Percentiles rank a stretch among this genome's conserved stretches.
phyloP scores from a whole-genome alignment of 1,284 basidiomycete species.

The Pseudozyma tsukubaensis region DNA sequence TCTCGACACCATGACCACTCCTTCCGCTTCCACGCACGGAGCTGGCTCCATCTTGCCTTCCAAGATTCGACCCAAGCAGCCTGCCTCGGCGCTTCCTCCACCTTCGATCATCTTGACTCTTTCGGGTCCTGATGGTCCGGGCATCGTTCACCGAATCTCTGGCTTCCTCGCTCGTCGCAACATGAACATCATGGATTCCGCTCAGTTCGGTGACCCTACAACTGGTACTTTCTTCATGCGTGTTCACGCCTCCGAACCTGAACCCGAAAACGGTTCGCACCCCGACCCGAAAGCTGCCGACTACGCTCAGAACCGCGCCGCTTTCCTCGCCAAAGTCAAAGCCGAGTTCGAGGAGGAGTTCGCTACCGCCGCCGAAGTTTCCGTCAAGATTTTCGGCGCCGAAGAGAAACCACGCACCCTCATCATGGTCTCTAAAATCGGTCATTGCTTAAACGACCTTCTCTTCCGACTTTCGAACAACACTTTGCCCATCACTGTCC shows the following conservation, averaged over 20 bases:
- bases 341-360: constrained; percentile 59
- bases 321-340: constrained; percentile 42
- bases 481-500: constrained; percentile 58
- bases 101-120: constrained; percentile 65
- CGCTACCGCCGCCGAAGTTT: constrained; percentile 44
- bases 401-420: constrained; percentile 61
- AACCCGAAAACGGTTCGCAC: constrained; percentile 33
- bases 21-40: constrained; percentile 21
- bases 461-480: constrained; percentile 61
- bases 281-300: constrained; percentile 32
- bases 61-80: constrained; percentile 42
- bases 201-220: constrained; percentile 63
- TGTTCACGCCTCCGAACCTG: constrained; percentile 58
- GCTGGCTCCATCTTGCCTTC: constrained; percentile 30
- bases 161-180: constrained; percentile 58
- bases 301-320: constrained; percentile 35
- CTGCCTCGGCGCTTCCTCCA: constrained; percentile 70
- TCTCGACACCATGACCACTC: constrained; percentile 48
- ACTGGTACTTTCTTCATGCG: constrained; percentile 68
- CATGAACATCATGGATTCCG: constrained; percentile 67
- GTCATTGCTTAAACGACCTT: constrained; percentile 66
- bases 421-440: constrained; percentile 67
- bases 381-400: constrained; percentile 58
- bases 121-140: constrained; percentile 63
- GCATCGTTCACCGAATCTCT: constrained; percentile 62